phyloP scores from a whole-genome alignment of 2,329 filamentous ascomycete genomes.

The Beauveria medogensis region DNA sequence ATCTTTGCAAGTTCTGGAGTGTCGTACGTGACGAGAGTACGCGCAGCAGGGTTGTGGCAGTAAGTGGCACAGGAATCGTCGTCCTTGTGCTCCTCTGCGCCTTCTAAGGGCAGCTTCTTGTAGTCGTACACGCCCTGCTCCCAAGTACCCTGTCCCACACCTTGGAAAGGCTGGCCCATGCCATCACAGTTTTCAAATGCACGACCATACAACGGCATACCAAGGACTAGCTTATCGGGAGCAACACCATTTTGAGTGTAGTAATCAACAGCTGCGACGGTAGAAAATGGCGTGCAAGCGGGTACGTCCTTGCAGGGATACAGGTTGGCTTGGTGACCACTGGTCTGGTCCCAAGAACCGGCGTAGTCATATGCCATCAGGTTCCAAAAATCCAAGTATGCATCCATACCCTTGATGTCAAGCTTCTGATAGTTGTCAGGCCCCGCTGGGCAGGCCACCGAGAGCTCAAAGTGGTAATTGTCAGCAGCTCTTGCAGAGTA shows the following conservation, averaged over 20 bases:
- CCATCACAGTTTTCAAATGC: slow-evolving; percentile 75
- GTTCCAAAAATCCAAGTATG: slow-evolving; percentile 65
- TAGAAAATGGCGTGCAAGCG: slow-evolving; percentile 68
- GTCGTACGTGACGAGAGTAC: slow-evolving; percentile 72
- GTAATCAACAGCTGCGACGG: slow-evolving; percentile 57
- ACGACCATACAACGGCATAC: slow-evolving; percentile 88
- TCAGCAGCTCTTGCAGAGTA: slow-evolving; percentile 38
- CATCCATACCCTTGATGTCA: slow-evolving; percentile 56
- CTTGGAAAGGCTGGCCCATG: slow-evolving; percentile 58
- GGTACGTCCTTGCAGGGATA: slow-evolving; percentile 51
- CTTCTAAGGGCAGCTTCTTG: slow-evolving; percentile 68
- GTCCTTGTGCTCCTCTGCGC: slow-evolving; percentile 58
- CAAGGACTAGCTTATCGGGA: slow-evolving; percentile 69
- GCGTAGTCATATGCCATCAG: slow-evolving; percentile 86
- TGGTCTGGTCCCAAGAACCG: slow-evolving; percentile 65
- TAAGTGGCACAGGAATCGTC: slow-evolving; percentile 60
- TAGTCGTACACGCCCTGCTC: slow-evolving; percentile 83
- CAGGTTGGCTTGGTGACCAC: slow-evolving; percentile 78
- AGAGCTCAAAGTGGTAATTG: slow-evolving; percentile 53
- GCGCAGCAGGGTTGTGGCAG: slow-evolving; percentile 58
- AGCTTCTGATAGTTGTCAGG: slow-evolving; percentile 54
- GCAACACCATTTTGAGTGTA: slow-evolving; percentile 61
- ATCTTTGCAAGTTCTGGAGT: slow-evolving; percentile 55
- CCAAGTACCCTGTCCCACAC: slow-evolving; percentile 73
- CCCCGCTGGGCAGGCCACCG: slow-evolving; percentile 56